Percentiles rank a stretch among this genome's conserved stretches.
Evolutionary conservation across 2,329 filamentous ascomycete genomes (phyloP).

Genomic region (Penicillium polonicum): DNA sequence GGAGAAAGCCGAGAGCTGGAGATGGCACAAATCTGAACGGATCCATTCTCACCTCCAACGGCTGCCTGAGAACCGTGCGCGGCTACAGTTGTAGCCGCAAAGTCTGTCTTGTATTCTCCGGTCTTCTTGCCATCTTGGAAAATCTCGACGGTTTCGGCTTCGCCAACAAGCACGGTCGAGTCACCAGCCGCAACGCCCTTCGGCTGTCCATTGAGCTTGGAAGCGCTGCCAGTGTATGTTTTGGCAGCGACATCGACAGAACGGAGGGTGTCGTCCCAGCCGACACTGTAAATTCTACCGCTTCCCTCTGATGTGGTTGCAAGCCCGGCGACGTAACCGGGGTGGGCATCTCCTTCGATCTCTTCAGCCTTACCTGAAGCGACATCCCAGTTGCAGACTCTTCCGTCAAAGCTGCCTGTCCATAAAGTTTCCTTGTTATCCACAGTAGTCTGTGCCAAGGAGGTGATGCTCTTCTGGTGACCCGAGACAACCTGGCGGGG

Average conservation of each 20-base stretch:
- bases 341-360: conserved; percentile 78
- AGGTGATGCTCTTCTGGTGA: conserved; percentile 88
- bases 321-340: conserved; percentile 81
- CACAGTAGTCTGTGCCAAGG: conserved; percentile 60
- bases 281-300: conserved; percentile 75
- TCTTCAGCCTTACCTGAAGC: conserved; percentile 65
- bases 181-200: conserved; percentile 65
- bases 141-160: conserved; percentile 59
- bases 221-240: conserved; percentile 69
- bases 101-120: conserved; percentile 61
- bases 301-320: conserved; percentile 52
- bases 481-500: conserved; percentile 75
- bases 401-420: conserved; percentile 90
- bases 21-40: conserved; percentile 70
- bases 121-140: conserved; percentile 59
- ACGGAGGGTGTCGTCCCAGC: conserved; percentile 90
- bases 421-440: conserved; percentile 63
- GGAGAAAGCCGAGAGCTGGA: conserved; percentile 56
- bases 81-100: conserved; percentile 69
- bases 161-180: conserved; percentile 58
- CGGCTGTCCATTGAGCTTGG: conserved; percentile 74
- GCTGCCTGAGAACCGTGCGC: conserved; percentile 68
- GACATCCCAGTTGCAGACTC: conserved; percentile 80
- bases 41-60: conserved; percentile 72
- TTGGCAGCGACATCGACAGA: conserved; percentile 71